Evolutionary conservation across 176 grass and related monocot species (phyloP).

Genomic region (Triticum dicoccoides): DNA sequence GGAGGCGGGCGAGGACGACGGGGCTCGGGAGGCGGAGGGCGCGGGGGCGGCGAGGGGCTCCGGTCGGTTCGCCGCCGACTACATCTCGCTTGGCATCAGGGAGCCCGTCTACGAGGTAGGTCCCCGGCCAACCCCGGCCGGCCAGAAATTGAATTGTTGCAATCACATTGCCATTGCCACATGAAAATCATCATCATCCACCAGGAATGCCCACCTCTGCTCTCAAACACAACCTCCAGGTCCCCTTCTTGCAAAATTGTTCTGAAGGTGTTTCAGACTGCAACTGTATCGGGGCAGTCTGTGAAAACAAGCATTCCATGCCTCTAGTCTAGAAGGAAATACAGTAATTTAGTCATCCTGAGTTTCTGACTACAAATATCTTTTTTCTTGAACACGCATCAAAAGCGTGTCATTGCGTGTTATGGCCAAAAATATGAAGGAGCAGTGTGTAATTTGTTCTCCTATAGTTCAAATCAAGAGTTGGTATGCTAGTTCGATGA

Average conservation of each 20-base stretch:
- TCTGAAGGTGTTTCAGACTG: not conserved
- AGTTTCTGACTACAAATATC: not conserved
- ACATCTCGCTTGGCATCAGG: slow-evolving; percentile 76
- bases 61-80: slow-evolving; percentile 45
- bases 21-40: not conserved
- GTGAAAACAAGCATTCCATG: not conserved
- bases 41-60: slow-evolving; percentile 26
- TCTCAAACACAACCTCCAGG: not conserved
- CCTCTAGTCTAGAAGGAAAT: not conserved
- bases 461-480: not conserved
- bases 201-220: not conserved
- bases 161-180: not conserved
- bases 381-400: not conserved
- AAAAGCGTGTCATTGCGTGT: not conserved
- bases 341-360: not conserved
- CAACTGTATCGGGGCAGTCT: not conserved
- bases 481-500: not conserved
- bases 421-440: not conserved
- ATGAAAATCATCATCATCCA: not conserved
- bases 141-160: not conserved
- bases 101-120: slow-evolving; percentile 90
- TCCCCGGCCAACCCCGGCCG: not conserved
- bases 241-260: not conserved
- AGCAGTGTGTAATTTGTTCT: not conserved
- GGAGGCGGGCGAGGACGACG: not conserved